Conservation (phyloP, 1,284 basidiomycete genomes). For the Trichosporon faecale region DNA sequence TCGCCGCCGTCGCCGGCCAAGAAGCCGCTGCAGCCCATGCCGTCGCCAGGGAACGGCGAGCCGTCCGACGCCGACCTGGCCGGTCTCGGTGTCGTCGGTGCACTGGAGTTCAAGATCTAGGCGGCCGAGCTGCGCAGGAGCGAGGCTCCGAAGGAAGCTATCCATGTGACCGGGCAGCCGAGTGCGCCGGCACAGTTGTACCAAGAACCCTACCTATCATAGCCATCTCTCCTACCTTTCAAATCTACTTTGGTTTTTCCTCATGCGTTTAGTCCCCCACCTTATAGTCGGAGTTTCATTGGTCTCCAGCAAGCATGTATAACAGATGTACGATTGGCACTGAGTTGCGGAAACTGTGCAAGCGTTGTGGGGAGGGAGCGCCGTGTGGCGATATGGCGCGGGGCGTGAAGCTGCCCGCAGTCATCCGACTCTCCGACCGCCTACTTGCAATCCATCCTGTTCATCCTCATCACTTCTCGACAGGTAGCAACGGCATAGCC, state of each 20-base stretch:
- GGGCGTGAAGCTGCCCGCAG: too few species aligned
- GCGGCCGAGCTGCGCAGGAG: background rate
- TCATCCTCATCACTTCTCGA: too few species aligned
- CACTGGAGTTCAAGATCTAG: constrained; percentile 3
- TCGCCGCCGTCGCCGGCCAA: background rate
- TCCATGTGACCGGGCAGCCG: too few species aligned
- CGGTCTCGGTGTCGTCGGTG: background rate
- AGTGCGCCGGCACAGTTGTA: background rate
- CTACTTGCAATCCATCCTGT: too few species aligned
- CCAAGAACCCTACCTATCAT: background rate
- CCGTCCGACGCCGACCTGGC: constrained; percentile 3
- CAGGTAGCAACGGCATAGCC: too few species aligned
- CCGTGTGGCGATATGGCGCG: too few species aligned
- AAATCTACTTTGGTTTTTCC: background rate
- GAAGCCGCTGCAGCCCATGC: constrained; percentile 1
- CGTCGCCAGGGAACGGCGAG: background rate
- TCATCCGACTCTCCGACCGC: too few species aligned
- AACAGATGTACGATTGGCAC: background rate
- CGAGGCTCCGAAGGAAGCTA: background rate
- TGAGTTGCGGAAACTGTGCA: background rate
- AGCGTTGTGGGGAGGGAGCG: too few species aligned
- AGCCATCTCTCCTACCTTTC: background rate
- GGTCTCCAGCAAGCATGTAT: background rate
- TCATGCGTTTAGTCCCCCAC: background rate
- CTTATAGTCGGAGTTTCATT: background rate